Percentiles rank a stretch among this genome's conserved stretches.
Evolutionary conservation across 352 stramenopile species (phyloP).

Genomic region (Globisporangium ultimum): DNA sequence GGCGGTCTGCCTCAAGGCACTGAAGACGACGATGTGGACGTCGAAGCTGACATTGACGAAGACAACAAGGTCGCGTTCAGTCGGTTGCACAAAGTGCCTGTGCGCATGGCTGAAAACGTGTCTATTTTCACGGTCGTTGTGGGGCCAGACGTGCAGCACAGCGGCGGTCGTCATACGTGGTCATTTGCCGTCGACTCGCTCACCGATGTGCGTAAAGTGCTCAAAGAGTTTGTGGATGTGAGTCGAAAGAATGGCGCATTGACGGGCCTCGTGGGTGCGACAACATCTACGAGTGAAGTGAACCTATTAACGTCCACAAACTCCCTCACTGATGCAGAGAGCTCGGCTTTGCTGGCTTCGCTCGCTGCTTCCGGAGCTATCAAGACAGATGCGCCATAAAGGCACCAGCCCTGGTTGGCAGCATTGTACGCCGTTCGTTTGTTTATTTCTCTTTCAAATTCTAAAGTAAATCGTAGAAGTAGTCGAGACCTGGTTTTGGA

Average conservation of each 20-base stretch:
- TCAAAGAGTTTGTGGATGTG: slow-evolving; percentile 70
- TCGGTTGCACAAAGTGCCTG: slow-evolving; percentile 68
- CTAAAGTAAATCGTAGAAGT: slow-evolving; percentile 56
- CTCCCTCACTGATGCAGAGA: slow-evolving; percentile 9
- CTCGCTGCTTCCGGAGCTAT: not conserved
- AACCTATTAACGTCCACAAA: not conserved
- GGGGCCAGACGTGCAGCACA: slow-evolving; percentile 64
- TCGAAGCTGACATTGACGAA: slow-evolving; percentile 40
- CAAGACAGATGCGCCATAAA: not conserved
- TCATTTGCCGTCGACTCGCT: slow-evolving; percentile 69
- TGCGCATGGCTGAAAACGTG: slow-evolving; percentile 62
- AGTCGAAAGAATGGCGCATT: slow-evolving; percentile 32
- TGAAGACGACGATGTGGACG: slow-evolving; percentile 46
- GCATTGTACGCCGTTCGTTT: not conserved
- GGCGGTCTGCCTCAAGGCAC: slow-evolving; percentile 19
- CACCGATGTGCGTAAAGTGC: slow-evolving; percentile 60
- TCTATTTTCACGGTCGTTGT: slow-evolving; percentile 70
- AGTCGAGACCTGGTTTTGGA: slow-evolving; percentile 60
- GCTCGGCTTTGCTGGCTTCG: slow-evolving; percentile 1
- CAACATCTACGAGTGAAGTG: not conserved
- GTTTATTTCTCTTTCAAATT: slow-evolving; percentile 1
- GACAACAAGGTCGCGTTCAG: slow-evolving; percentile 82
- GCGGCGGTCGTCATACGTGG: slow-evolving; percentile 42
- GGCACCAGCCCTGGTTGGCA: not conserved
- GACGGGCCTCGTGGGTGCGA: not conserved